Evolutionary conservation across 345 rosid species (phyloP).

Genomic region (Populus ilicifolia): DNA sequence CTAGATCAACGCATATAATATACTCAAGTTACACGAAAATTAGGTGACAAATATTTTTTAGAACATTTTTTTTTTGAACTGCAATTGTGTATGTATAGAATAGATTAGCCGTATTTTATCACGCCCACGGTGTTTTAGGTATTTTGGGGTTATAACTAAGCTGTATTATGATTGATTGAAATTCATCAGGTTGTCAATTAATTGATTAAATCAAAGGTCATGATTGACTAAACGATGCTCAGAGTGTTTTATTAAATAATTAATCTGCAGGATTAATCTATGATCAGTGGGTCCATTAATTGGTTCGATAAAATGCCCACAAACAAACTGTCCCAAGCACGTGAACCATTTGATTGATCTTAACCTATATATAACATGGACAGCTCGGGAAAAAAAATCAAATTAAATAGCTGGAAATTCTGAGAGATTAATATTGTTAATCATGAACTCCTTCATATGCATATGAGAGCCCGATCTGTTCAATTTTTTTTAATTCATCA

Average conservation of each 20-base stretch:
- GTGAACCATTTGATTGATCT: conserved; percentile 26
- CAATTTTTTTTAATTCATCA: background rate
- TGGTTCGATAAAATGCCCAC: background rate
- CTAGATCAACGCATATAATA: background rate
- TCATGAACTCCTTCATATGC: background rate
- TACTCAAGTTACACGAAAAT: background rate
- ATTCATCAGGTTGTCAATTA: background rate
- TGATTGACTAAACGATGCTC: background rate
- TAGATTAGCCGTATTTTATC: background rate
- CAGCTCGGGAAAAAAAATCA: background rate
- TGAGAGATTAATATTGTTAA: background rate
- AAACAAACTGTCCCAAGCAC: conserved; percentile 20
- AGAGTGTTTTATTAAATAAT: background rate
- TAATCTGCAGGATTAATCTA: conserved; percentile 12
- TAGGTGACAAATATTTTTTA: background rate
- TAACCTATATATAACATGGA: conserved; percentile 11
- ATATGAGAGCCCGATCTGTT: conserved; percentile 2
- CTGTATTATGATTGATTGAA: background rate
- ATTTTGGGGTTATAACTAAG: background rate
- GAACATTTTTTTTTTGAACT: no score
- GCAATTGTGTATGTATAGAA: background rate
- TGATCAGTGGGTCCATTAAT: background rate
- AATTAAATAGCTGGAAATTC: conserved; percentile 14
- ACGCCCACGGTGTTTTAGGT: background rate
- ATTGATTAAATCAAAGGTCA: background rate